Evolutionary conservation across 768 basidiomycete species (phyloP).

Genomic region (Leucosporidium creatinivorum): DNA sequence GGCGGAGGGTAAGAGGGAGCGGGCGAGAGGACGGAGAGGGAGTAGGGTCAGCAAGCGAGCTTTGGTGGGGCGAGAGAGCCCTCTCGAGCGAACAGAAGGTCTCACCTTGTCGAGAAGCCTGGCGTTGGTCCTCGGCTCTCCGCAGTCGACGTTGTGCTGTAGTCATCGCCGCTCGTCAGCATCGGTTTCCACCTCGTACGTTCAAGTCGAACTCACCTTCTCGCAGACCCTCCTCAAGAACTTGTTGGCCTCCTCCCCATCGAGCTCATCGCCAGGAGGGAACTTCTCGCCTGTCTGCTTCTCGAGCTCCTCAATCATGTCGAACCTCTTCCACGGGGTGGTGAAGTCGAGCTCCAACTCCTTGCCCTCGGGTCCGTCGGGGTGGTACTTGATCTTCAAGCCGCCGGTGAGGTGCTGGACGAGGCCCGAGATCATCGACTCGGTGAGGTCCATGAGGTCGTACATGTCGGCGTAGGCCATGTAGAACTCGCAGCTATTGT

Average conservation of each 20-base stretch:
- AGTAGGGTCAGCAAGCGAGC: conserved; percentile 11
- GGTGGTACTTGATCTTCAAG: conserved; percentile 76
- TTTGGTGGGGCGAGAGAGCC: too few relatives aligned
- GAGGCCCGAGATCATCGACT: conserved; percentile 77
- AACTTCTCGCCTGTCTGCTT: conserved; percentile 86
- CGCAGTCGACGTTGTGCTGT: conserved; percentile 92
- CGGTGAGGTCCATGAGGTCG: conserved; percentile 96
- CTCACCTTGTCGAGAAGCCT: conserved; percentile 87
- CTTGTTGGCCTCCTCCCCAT: conserved; percentile 77
- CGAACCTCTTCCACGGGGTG: conserved; percentile 94
- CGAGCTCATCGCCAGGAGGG: conserved; percentile 83
- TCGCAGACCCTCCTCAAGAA: conserved; percentile 74
- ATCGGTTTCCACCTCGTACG: too few relatives aligned
- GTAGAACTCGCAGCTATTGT: conserved; percentile 99
- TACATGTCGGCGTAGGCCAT: conserved; percentile 99
- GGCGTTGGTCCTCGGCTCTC: conserved; percentile 89
- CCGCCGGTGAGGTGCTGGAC: conserved; percentile 80
- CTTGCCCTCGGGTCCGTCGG: conserved; percentile 69
- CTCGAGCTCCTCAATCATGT: conserved; percentile 95
- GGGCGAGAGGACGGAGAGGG: neutral
- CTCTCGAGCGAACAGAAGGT: too few relatives aligned
- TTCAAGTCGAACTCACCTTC: conserved; percentile 67
- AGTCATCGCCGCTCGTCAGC: too few relatives aligned
- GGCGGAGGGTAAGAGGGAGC: neutral
- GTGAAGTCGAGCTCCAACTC: conserved; percentile 72